Evolutionary conservation across 805 yeast genomes (phyloP), one percentile per base, ranked within the genome.

Genomic region (Barnettozyma pratensis): DNA sequence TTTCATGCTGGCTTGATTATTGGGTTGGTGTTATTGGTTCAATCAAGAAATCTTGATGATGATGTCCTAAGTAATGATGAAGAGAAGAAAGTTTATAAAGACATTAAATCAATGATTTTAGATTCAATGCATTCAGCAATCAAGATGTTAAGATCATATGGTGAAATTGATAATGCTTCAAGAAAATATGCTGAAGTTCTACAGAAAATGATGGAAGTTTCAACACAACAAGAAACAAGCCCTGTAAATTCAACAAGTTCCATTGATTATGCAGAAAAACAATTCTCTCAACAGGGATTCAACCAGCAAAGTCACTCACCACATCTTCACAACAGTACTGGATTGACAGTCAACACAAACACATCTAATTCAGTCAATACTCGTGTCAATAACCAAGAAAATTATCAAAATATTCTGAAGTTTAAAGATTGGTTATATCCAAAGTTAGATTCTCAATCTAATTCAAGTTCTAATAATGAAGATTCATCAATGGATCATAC

Each of bases 1-100:
- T 70, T 70, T 48, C 66, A 64, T 51, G 68, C 74, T 1, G 72
- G 72, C 1, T 54, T 71, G 14, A 61, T 67, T 2, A 50, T 71
- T 26, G 74, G 73, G 1, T 44, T 67, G 2, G 55, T 65, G 28
- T 52, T 67, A 28, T 51, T 70, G 9, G 30, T 61, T 39, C 53
- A 48, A 39, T 30, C 42, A 4, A 51, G 53, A 31, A 53, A 53
- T 9, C 49, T 55, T 35, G 56, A 54, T 9, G 54, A 50, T 35
- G 60, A 57, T 29, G 44, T 58, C 44, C 47, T 53, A 37, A 42
- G 44, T 26, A 43, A 45, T 28, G 58, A 53, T 29, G 51, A 51
- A 14, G 48, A 49, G 10, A 54, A 52, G 14, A 38, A 41, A n/a
- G 54, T 47, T 27, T 53, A 52, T 37, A 30, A 52, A 10, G 46